Base-by-base conservation (phyloP, 768 basidiomycete genomes). In the Termitomyces sp. region DNA sequence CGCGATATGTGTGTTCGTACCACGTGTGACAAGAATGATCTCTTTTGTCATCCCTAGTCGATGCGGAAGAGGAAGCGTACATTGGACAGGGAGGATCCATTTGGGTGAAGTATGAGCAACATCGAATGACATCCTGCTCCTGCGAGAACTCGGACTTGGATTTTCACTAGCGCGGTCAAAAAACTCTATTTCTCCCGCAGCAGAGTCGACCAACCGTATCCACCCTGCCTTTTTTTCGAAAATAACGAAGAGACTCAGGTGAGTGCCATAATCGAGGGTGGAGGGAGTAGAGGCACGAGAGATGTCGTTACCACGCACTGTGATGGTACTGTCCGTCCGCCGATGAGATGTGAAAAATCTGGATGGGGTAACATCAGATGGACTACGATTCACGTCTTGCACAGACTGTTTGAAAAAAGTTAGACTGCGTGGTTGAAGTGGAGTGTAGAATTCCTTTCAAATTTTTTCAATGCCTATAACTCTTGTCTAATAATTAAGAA, bases 171-270 rank as follows among this genome's bases (percentile, higher is more conserved):
- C 61, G 54, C 63, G 67, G 66, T 80, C 78, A 59, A 77, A 80
- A 55, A 92, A 71, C 43, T 88, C 85, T 26, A 93, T 77, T 68
- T 94, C 92, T 35, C 86, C 83, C 7, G 92, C 92, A 24, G 88
- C 85, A 32, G 92, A 83, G 69, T 93, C 91, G 6, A 84, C 82
- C 24, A 93, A 68, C 22, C 92, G 87, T 63, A 94, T 92, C 71
- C 90, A 74, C n/a, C 85, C 82, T 2, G 90, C 90, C 66, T 90
- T 94, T 73, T 93, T 93, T 69, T 94, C 92, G 67, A 94, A 94
- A 24, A 86, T 74, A 57, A 90, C 83, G 66, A 92, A 92, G n/a
- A 94, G 73, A 63, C 83, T 84, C 65, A 90, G 82, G 63, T 92
- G 90, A 5, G 80, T 80, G 20, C 86, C 86, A 65, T 89, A 88